Evolutionary conservation across 345 rosid species (phyloP), one percentile per base, ranked within the genome.

Genomic region (Gossypium turneri): DNA sequence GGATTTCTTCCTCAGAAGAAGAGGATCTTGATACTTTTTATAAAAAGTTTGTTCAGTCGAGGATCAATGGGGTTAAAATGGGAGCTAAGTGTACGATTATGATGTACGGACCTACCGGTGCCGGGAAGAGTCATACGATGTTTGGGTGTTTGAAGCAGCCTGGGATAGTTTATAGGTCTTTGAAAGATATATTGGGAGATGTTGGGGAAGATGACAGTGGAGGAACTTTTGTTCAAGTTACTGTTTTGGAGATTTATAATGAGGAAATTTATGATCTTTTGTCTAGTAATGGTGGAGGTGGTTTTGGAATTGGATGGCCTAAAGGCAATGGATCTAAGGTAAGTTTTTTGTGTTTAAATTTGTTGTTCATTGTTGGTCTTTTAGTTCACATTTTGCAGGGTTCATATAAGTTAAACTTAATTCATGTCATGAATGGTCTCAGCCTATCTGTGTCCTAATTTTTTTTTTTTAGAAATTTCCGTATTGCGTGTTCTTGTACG

Each of bases 21-120:
- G 91, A 95, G 71, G 97, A 85, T 69, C 82, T 91, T 10, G 93
- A 85, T 66, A 57, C 83, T 15, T 95, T 95, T 38, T 95, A 95
- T 80, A 86, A 81, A 75, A 90, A 87, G 72, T 95, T 95, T 47
- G 88, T 95, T 1, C 78, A 87, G 81, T 84, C 90, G 60, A 88
- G 99, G 79, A 87, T 95, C 3, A 84, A 80, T 58, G 97, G 88
- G 34, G 99, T 95, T 53, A 93, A 89, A 73, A 12, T 84, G 75
- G 99, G 99, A 62, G 84, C 78, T 0, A 93, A 88, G 63, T 91
- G 98, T 43, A 93, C 98, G 0, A 78, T 93, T 2, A 87, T 95
- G 99, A 95, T 91, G 98, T 93, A 93, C 44, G 99, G 98, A n/a
- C 99, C 98, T 0, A 93, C 99, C 0, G 98, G 99, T 71, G 86